These are phyloP conservation scores for Colletotrichum nymphaeae DNA, from an alignment of 2,329 filamentous ascomycete species.

Conservation along the genomic window DNA sequence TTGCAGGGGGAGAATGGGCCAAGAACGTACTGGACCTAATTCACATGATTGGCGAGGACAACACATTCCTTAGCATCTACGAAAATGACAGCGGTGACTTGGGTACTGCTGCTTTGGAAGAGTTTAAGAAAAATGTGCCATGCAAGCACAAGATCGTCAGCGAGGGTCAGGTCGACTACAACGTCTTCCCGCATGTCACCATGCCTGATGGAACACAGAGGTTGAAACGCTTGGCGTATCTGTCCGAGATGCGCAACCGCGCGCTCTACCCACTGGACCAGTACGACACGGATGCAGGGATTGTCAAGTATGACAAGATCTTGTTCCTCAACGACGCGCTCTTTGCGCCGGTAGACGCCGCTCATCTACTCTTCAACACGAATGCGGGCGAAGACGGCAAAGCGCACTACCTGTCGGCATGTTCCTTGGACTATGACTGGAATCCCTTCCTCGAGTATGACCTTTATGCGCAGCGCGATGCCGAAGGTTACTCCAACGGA, in stretches of 20 bases:
- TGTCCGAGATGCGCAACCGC: constrained; percentile 79
- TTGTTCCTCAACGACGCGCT: constrained; percentile 77
- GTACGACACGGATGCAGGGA: constrained; percentile 47
- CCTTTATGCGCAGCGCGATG: constrained; percentile 77
- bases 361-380: constrained; percentile 71
- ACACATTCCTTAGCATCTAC: constrained; percentile 79
- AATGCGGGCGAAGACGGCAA: constrained; percentile 63
- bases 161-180: constrained; percentile 68
- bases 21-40: constrained; percentile 70
- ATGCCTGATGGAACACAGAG: constrained; percentile 71
- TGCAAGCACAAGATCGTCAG: constrained; percentile 65
- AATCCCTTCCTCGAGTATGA: constrained; percentile 78
- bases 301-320: constrained; percentile 62
- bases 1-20: constrained; percentile 75
- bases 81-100: constrained; percentile 74
- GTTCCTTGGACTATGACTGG: constrained; percentile 75
- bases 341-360: constrained; percentile 62
- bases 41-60: constrained; percentile 72
- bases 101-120: constrained; percentile 64
- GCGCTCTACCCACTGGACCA: constrained; percentile 73
- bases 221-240: constrained; percentile 79
- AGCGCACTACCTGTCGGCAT: constrained; percentile 73
- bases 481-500: constrained; percentile 71
- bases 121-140: constrained; percentile 60
- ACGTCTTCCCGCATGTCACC: constrained; percentile 67